Conservation (phyloP, 352 stramenopile species). For the Globisporangium abappressorium region DNA sequence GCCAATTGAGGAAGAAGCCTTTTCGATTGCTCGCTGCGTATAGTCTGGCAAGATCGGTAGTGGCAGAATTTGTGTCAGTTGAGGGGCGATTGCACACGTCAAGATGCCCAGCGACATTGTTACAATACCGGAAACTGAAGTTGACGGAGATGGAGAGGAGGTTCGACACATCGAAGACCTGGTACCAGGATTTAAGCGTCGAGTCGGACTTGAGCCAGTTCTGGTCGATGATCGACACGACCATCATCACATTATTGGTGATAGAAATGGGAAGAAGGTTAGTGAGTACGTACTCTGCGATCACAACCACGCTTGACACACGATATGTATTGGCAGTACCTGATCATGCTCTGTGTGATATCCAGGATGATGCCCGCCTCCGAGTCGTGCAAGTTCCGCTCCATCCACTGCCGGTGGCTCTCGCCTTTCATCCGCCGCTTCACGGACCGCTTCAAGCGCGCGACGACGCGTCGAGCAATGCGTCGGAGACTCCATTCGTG, state of each 20-base stretch:
- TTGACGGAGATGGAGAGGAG: conserved; percentile 41
- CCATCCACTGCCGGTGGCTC: conserved; percentile 64
- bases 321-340: conserved; percentile 21
- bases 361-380: conserved; percentile 55
- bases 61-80: not conserved
- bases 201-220: conserved; percentile 51
- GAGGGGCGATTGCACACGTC: too few species aligned
- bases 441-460: conserved; percentile 27
- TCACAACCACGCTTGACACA: not conserved
- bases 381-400: conserved; percentile 69
- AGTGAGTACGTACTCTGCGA: not conserved
- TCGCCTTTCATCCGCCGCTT: conserved; percentile 66
- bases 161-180: conserved; percentile 47
- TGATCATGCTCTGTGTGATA: conserved; percentile 46
- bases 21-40: conserved; percentile 65
- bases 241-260: conserved; percentile 41
- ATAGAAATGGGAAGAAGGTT: not conserved
- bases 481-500: conserved; percentile 18
- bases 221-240: conserved; percentile 55
- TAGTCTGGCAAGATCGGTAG: conserved; percentile 25
- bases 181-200: conserved; percentile 27
- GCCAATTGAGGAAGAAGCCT: conserved; percentile 53
- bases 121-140: conserved; percentile 40
- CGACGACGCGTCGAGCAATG: conserved; percentile 5
- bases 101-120: not conserved